Conservation (phyloP, 1,284 basidiomycete species). For the Mycosarcoma mackinlayi region DNA sequence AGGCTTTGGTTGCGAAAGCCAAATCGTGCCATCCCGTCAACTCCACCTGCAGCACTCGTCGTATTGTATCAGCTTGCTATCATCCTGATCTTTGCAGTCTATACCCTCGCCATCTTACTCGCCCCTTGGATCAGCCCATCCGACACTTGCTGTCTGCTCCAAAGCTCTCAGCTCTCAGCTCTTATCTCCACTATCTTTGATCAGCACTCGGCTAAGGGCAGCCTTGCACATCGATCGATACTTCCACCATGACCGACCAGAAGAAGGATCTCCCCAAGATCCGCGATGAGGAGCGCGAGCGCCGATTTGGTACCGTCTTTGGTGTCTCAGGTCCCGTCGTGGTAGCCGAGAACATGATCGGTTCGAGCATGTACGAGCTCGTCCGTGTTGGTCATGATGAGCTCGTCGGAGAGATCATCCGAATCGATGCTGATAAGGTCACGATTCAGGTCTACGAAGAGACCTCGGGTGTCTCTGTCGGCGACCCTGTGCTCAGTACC, state of each 20-base stretch:
- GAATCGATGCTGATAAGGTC: conserved; percentile 71
- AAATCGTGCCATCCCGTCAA: too few relatives aligned
- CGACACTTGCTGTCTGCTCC: background rate
- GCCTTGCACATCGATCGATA: conserved; percentile 20
- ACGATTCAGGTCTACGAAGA: conserved; percentile 99
- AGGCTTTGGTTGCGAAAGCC: background rate
- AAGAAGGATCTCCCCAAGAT: conserved; percentile 67
- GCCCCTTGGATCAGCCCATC: background rate
- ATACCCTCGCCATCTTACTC: background rate
- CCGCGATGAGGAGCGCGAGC: conserved; percentile 66
- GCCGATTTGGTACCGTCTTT: conserved; percentile 59
- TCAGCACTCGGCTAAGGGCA: conserved; percentile 2
- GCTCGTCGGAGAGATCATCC: conserved; percentile 68
- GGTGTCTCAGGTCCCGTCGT: conserved; percentile 68
- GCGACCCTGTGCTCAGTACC: conserved; percentile 95
- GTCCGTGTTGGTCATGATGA: conserved; percentile 68
- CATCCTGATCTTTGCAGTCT: conserved; percentile 1
- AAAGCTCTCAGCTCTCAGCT: background rate
- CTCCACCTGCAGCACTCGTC: conserved; percentile 6
- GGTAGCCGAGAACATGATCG: conserved; percentile 67
- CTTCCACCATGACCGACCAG: conserved; percentile 54
- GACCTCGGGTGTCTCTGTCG: conserved; percentile 83
- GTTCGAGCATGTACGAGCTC: conserved; percentile 68
- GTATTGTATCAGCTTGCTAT: background rate
- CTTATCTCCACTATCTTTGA: background rate